Percentiles rank a stretch among this genome's conserved stretches.
These are phyloP conservation scores for Erysimum cheiranthoides DNA, from an alignment of 345 rosid genomes.

Conservation along the genomic window DNA sequence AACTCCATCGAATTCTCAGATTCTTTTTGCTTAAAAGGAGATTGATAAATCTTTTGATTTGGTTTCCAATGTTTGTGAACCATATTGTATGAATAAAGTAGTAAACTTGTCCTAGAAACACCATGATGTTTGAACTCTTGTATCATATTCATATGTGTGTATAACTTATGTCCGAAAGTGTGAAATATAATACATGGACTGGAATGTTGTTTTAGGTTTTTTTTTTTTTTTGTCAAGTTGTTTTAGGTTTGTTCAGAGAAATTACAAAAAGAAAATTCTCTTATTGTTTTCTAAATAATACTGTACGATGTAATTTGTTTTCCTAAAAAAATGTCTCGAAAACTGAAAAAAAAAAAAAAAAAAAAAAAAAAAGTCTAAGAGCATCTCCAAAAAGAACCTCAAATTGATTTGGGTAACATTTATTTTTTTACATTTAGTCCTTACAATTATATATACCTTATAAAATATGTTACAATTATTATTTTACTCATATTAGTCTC, in stretches of 20 bases:
- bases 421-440: too few species aligned
- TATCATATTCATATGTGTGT: slow-evolving; percentile 23
- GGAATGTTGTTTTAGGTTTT: background rate
- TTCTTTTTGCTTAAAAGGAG: slow-evolving; percentile 65
- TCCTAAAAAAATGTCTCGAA: too few species aligned
- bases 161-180: slow-evolving; percentile 27
- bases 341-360: too few species aligned
- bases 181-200: background rate
- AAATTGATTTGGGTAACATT: too few species aligned
- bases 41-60: too few species aligned
- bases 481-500: too few species aligned
- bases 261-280: background rate
- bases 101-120: slow-evolving; percentile 6
- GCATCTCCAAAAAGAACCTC: too few species aligned
- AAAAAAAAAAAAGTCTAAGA: too few species aligned
- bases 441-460: too few species aligned
- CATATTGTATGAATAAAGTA: slow-evolving; percentile 25
- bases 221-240: too few species aligned
- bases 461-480: too few species aligned
- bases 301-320: too few species aligned
- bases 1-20: slow-evolving; percentile 81
- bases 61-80: slow-evolving; percentile 18
- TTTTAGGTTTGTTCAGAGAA: background rate
- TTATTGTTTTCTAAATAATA: background rate
- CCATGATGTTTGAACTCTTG: slow-evolving; percentile 15